A percentile compares a stretch with the other conserved stretches of the same genome.
These are phyloP conservation scores for Wickerhamomyces bovis DNA, from an alignment of 805 yeast genomes.

Conservation along the genomic window DNA sequence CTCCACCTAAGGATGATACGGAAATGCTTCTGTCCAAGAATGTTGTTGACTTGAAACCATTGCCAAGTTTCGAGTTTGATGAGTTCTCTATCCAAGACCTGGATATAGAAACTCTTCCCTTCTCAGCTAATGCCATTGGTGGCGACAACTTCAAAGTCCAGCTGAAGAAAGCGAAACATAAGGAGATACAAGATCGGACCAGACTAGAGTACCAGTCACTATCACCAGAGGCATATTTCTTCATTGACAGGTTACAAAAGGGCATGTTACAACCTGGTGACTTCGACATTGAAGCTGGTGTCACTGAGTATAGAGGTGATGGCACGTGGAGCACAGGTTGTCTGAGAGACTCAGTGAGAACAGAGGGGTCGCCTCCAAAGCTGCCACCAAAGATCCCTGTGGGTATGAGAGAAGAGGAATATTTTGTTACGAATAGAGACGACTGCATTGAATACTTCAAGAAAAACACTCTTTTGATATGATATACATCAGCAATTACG, in stretches of 20 bases:
- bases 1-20: not conserved
- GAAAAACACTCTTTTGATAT: not conserved
- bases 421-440: slow-evolving; percentile 11
- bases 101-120: slow-evolving; percentile 13
- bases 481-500: too few species aligned
- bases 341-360: slow-evolving; percentile 13
- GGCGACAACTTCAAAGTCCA: not conserved
- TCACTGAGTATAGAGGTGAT: slow-evolving; percentile 22
- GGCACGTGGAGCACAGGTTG: slow-evolving; percentile 20
- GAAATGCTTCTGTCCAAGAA: not conserved
- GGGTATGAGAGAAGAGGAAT: slow-evolving; percentile 22
- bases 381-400: slow-evolving; percentile 23
- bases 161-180: slow-evolving; percentile 2
- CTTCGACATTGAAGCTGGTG: slow-evolving; percentile 18
- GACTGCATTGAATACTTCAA: slow-evolving; percentile 13
- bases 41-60: not conserved
- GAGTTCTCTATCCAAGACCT: slow-evolving; percentile 4
- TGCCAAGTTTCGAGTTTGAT: slow-evolving; percentile 1
- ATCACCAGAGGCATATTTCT: slow-evolving; percentile 15
- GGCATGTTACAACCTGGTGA: slow-evolving; percentile 13
- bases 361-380: slow-evolving; percentile 11
- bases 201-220: slow-evolving; percentile 7
- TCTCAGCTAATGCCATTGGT: slow-evolving; percentile 20
- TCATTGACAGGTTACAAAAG: slow-evolving; percentile 17
- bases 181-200: not conserved